Evolutionary conservation across 1,284 basidiomycete genomes (phyloP), one percentile per base, ranked within the genome.

Genomic region (Boletus nobilissimus): DNA sequence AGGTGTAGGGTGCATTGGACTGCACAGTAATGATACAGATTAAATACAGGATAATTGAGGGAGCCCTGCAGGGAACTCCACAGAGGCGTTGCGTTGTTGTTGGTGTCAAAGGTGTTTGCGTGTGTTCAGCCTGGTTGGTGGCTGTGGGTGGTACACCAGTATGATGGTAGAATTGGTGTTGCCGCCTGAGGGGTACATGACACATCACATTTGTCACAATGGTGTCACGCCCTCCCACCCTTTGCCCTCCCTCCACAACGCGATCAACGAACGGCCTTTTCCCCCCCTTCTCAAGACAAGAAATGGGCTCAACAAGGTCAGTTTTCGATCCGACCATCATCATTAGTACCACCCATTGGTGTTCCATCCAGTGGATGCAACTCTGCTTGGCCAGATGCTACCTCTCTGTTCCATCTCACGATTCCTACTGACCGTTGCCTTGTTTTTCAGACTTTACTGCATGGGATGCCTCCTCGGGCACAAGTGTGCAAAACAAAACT

Each of bases 401-500:
- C 79, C 48, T 36, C 68, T 66, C n/a, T 11, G 43, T 24, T 10
- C 40, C 16, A 14, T 74, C 48, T n/a, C 48, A 13, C 26, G 29
- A 32, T 14, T 34, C 48, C 48, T 9, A 43, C 73, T 82, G 66
- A 81, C 68, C 29, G 51, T 67, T 32, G 1, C 26, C 67, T 75
- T 70, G 72, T 80, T 75, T 75, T 76, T 67, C 87, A 97, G 97
- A 93, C 93, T 99, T 86, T 99, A 99, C 93, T 90, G 90, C 89
- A 99, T 99, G 93, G 98, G 97, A 89, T 97, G 98, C 86, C 94
- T 99, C 86, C 92, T 99, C 86, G 97, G 97, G 83, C 96, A 98
- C 96, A 98, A 99, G 92, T 96, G 98, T 84, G 97, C 96, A 84
- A 99, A 99, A 92, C 95, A 97, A 88, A 99, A 98, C 92, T 92